Evolutionary conservation across 495 filamentous ascomycete species (phyloP), one percentile per base, ranked within the genome.

Genomic region (Cryomyces minteri): DNA sequence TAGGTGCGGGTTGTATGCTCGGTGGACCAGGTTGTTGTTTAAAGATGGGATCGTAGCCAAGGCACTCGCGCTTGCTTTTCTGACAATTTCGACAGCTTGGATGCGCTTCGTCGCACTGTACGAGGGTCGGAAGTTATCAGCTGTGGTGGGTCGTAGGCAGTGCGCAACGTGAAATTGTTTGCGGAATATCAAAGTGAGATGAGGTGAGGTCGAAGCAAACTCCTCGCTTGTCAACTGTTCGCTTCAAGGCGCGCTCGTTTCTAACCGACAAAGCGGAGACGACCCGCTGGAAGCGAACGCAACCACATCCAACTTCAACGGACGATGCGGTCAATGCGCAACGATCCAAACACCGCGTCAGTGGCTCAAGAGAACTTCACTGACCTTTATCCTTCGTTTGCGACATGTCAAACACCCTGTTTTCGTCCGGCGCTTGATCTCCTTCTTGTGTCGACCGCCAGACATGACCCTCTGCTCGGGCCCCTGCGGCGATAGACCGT

Each of bases 21-120:
- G 82, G 69, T 11, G 84, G 82, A 14, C 77, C 76, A 41, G 82
- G 78, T 55, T 87, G 82, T 54, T 80, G 74, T 62, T 93, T 92
- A 68, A 98, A 98, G 49, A 96, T 92, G 34, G 90, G 90, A 60
- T 98, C 90, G 76, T 98, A 98, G 40, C 90, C 90, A 43, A 94
- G 62, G 59, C 90, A 98, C 58, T 96, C 90, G 54, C 90, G 83
- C 63, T 95, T 96, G 56, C 86, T 94, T 64, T 95, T 98, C 58
- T 88, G 81, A 65, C 90, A 98, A 63, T 98, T 98, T 57, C 88
- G 80, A 69, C 90, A 98, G 41, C 80, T 74, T 6, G 90, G 90
- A 65, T 95, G 88, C 30, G 73, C 76, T 69, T 98, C 90, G 72
- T 98, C 90, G 67, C 90, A 98, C 90, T 98, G 55, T 8, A 14